Evolutionary conservation across 1,284 basidiomycete genomes (phyloP).

Genomic region (Moniliophthora roreri): DNA sequence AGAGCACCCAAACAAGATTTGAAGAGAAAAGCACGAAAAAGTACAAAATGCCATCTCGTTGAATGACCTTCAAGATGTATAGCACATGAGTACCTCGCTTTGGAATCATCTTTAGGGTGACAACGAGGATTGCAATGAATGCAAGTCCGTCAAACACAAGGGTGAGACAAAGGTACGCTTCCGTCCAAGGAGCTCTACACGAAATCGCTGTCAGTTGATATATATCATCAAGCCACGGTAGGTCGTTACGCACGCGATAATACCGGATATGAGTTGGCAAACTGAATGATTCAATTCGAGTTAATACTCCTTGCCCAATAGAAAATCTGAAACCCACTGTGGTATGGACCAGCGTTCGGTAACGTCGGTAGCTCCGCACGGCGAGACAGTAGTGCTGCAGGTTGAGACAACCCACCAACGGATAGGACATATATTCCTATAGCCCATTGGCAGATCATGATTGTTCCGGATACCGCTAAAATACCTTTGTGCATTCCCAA

Average conservation of each 20-base stretch:
- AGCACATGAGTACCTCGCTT: neutral
- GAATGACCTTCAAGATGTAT: slow-evolving; percentile 15
- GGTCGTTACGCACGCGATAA: slow-evolving; percentile 11
- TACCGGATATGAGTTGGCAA: slow-evolving; percentile 13
- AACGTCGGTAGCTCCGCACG: slow-evolving; percentile 8
- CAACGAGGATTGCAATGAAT: slow-evolving; percentile 13
- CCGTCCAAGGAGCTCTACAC: slow-evolving; percentile 13
- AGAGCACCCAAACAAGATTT: slow-evolving; percentile 22
- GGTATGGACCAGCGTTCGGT: slow-evolving; percentile 16
- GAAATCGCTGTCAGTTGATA: too few species aligned
- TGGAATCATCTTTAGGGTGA: slow-evolving; percentile 1
- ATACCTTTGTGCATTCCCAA: slow-evolving; percentile 5
- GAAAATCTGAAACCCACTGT: slow-evolving; percentile 4
- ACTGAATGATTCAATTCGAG: slow-evolving; percentile 9
- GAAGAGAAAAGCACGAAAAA: slow-evolving; percentile 24
- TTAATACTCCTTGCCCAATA: neutral
- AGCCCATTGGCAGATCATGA: slow-evolving; percentile 13
- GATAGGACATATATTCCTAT: slow-evolving; percentile 16
- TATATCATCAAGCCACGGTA: neutral
- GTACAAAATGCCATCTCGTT: slow-evolving; percentile 21
- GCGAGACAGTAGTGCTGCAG: slow-evolving; percentile 11
- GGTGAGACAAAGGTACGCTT: slow-evolving; percentile 18
- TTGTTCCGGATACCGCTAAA: neutral
- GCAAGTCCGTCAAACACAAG: slow-evolving; percentile 22
- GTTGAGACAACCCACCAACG: slow-evolving; percentile 11